These are phyloP conservation scores for Basipetospora chlamydospora DNA, from an alignment of 2,329 filamentous ascomycete genomes.

Conservation along the genomic window DNA sequence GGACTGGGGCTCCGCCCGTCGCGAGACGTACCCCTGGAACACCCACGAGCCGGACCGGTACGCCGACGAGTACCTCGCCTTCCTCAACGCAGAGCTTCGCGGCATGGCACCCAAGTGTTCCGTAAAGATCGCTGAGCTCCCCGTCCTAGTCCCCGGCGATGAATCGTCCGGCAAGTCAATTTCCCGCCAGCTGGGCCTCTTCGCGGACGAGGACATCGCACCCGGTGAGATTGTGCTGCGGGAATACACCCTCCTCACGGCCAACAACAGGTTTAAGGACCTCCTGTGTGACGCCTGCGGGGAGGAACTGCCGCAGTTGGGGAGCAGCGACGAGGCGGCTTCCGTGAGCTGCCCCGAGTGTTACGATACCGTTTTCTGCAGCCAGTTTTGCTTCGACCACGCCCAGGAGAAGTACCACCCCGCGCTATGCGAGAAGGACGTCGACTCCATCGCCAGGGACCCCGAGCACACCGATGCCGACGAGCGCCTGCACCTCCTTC, in stretches of 20 bases:
- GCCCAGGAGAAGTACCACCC: constrained; percentile 49
- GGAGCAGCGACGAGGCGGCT: constrained; percentile 22
- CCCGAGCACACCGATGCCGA: constrained; percentile 43
- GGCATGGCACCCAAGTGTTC: constrained; percentile 67
- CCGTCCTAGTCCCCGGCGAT: constrained; percentile 42
- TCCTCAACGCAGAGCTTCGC: constrained; percentile 57
- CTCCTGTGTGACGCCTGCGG: constrained; percentile 84
- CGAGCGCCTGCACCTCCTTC: constrained; percentile 46
- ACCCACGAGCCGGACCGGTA: constrained; percentile 54
- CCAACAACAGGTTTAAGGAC: constrained; percentile 77
- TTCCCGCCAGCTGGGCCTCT: constrained; percentile 73
- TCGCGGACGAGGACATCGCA: constrained; percentile 67
- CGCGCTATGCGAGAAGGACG: constrained; percentile 50
- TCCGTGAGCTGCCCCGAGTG: constrained; percentile 46
- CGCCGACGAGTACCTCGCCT: constrained; percentile 49
- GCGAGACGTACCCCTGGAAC: constrained; percentile 60
- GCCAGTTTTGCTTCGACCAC: constrained; percentile 39
- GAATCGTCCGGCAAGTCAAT: constrained; percentile 37
- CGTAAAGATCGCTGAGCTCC: constrained; percentile 61
- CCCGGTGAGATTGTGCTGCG: constrained; percentile 63
- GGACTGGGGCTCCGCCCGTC: constrained; percentile 54
- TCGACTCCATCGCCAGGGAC: constrained; percentile 51
- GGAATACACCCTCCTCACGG: constrained; percentile 77
- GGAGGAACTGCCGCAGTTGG: constrained; percentile 49
- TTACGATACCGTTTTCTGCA: constrained; percentile 53